Percentiles rank a stretch among this genome's conserved stretches.
phyloP scores from a whole-genome alignment of 2,329 filamentous ascomycete genomes.

The Boeremia exigua region DNA sequence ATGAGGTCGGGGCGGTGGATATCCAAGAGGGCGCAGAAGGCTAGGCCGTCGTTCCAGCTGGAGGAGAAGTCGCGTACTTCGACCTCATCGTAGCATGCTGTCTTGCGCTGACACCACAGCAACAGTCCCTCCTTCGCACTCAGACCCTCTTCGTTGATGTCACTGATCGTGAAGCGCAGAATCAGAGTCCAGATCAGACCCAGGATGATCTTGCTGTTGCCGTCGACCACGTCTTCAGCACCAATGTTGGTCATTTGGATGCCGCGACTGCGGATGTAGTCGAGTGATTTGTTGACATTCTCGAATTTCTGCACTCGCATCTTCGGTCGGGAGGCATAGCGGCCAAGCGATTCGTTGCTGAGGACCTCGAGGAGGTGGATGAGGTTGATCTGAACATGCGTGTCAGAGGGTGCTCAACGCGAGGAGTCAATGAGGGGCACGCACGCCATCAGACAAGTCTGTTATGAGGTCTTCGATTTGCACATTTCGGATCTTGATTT shows the following conservation, averaged over 20 bases:
- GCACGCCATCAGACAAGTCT: constrained; percentile 91
- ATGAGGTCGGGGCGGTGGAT: constrained; percentile 97
- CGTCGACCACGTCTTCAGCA: constrained; percentile 96
- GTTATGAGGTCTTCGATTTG: constrained; percentile 85
- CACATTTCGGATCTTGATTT: constrained; percentile 78
- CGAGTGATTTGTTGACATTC: constrained; percentile 93
- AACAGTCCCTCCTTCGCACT: constrained; percentile 95
- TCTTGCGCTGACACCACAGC: constrained; percentile 98
- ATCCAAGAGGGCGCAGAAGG: constrained; percentile 94
- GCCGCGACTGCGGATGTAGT: constrained; percentile 87
- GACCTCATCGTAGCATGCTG: constrained; percentile 96
- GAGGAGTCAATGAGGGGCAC: constrained; percentile 48
- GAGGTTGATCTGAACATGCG: constrained; percentile 73
- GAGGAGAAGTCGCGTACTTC: constrained; percentile 92
- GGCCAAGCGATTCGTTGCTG: constrained; percentile 89
- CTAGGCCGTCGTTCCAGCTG: constrained; percentile 97
- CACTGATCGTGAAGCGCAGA: constrained; percentile 95
- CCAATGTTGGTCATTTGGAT: constrained; percentile 99
- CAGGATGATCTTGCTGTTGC: constrained; percentile 95
- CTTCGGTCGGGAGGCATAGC: constrained; percentile 96
- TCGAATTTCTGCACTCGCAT: constrained; percentile 96
- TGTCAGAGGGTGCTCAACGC: constrained; percentile 6
- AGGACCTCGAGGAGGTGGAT: constrained; percentile 98
- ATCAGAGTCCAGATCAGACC: constrained; percentile 98
- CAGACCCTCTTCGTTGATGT: constrained; percentile 98